phyloP scores from a whole-genome alignment of 2,329 filamentous ascomycete genomes.

The Claviceps arundinis region DNA sequence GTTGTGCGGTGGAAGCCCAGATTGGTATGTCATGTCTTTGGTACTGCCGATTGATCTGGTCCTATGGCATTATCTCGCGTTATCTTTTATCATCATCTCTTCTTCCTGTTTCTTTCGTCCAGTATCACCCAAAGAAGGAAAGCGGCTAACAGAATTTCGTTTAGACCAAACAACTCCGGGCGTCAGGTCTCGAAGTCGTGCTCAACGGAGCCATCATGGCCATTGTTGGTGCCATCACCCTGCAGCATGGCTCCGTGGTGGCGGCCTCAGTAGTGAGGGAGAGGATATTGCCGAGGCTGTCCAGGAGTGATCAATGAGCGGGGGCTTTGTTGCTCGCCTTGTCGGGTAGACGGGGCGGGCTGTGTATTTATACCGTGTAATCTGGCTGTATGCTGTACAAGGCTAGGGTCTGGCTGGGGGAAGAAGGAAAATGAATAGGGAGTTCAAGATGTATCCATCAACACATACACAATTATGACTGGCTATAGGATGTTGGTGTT shows the following conservation, averaged over 20 bases:
- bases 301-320: slow-evolving; percentile 1
- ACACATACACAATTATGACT: neutral
- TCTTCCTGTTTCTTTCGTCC: too few relatives aligned
- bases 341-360: neutral
- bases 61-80: too few relatives aligned
- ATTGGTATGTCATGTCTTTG: slow-evolving; percentile 42
- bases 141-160: slow-evolving; percentile 1
- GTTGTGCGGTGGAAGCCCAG: slow-evolving; percentile 84
- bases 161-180: slow-evolving; percentile 50
- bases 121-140: neutral
- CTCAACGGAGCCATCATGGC: slow-evolving; percentile 69
- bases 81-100: too few relatives aligned
- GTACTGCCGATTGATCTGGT: too few relatives aligned
- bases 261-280: slow-evolving; percentile 66
- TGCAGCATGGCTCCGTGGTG: slow-evolving; percentile 71
- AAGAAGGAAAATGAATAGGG: neutral
- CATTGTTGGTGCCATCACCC: slow-evolving; percentile 75
- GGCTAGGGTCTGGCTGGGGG: neutral
- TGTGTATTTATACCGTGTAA: neutral
- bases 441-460: neutral
- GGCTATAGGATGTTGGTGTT: neutral
- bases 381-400: neutral
- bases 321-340: neutral
- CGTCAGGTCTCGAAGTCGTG: slow-evolving; percentile 63
- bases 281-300: slow-evolving; percentile 45